Evolutionary conservation across 176 grass and related monocot species (phyloP).

Genomic region (Tuctoria greenei): DNA sequence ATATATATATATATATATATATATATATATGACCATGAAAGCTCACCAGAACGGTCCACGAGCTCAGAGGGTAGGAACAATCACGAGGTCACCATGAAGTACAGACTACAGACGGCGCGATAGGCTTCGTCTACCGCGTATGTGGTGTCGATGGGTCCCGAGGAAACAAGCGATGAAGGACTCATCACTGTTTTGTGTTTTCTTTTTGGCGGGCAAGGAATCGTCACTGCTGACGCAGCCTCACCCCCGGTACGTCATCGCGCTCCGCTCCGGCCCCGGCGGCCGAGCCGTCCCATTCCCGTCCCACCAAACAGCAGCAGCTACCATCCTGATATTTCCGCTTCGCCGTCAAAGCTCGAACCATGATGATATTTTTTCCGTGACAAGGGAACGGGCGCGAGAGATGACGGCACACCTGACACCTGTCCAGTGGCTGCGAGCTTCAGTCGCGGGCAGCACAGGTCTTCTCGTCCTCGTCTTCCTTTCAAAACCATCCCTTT

Average conservation of each 20-base stretch:
- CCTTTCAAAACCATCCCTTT: constrained; percentile 24
- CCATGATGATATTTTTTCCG: neutral
- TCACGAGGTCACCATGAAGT: too few relatives aligned
- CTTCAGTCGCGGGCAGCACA: neutral
- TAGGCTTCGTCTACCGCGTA: too few relatives aligned
- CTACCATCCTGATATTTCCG: neutral
- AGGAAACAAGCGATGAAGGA: too few relatives aligned
- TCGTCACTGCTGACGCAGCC: neutral
- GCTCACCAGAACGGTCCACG: too few relatives aligned
- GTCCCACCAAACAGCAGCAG: neutral
- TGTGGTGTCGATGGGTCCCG: too few relatives aligned
- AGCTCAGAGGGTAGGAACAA: too few relatives aligned
- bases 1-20: too few relatives aligned
- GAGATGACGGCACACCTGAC: constrained; percentile 25
- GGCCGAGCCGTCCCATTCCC: too few relatives aligned
- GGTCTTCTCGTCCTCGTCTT: neutral
- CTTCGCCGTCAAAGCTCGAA: neutral
- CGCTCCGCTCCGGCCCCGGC: neutral
- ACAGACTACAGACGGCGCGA: too few relatives aligned
- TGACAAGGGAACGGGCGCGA: too few relatives aligned
- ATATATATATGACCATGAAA: too few relatives aligned
- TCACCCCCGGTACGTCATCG: neutral
- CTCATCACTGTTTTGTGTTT: too few relatives aligned
- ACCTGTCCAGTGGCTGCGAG: neutral
- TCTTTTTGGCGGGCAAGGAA: neutral